Base-by-base conservation (phyloP, 192 early-diverging fungal species). In the Linnemannia hyalina region DNA sequence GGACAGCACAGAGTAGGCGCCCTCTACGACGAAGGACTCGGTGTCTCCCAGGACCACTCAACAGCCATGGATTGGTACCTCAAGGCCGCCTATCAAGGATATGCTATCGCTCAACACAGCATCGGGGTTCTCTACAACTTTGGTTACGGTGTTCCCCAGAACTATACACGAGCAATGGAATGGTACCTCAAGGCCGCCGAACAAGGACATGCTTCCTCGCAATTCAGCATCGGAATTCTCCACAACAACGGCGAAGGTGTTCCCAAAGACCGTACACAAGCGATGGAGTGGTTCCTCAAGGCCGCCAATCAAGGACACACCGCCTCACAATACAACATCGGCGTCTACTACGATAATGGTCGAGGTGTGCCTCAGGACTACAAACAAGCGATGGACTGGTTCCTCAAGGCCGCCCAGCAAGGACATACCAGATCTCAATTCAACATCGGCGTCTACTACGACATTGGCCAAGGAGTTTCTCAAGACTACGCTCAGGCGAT, bases 1-100 rank as follows among this genome's bases (percentile, higher is more conserved):
- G 88, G 80, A 5, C 88, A 90, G 78, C 91, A 74, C 88, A 92
- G 90, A 80, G 78, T 96, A 26, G 95, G 94, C 20, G 95, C 91
- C 78, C 95, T 94, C 73, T 95, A 93, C 75, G 93, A 92, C 18
- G 92, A 95, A 88, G 95, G 83, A 6, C 90, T 93, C 70, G 95
- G 92, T 41, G 84, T 87, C 7, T 88, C 86, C 3, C 89, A 94
- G 80, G 90, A 93, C 73, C 87, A 91, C 49, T 75, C 69, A 23
- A 74, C 74, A 46, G 95, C 95, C 13, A 90, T 96, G 78, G 55
- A 83, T 63, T 90, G 89, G 75, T 89, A 87, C 40, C 22, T 41
- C 18, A 84, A 78, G 70, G 88, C 88, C 9, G 88, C 88, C 38
- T 38, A 46, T 49, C 82, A 85, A 46, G 88, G 70, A 29, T 29